Conservation (phyloP, 2,329 filamentous ascomycete genomes). For the Pseudocercospora eumusae region DNA sequence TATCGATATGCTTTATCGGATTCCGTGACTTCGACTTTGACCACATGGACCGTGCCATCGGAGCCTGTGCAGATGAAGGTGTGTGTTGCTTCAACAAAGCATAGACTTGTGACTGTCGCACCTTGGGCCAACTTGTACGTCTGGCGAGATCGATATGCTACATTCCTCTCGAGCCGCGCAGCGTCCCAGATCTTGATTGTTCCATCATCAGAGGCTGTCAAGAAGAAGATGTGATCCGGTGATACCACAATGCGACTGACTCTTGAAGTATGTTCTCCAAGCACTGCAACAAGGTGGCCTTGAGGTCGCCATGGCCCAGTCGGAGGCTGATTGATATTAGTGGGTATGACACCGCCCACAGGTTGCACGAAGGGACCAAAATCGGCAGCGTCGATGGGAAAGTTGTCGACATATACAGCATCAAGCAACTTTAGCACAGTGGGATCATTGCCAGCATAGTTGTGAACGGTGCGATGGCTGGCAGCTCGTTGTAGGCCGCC, state of each 20-base stretch:
- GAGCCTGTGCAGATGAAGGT: slow-evolving; percentile 88
- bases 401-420: slow-evolving; percentile 73
- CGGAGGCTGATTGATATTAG: slow-evolving; percentile 38
- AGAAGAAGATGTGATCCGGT: slow-evolving; percentile 90
- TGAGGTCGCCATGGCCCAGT: slow-evolving; percentile 77
- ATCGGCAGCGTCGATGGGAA: slow-evolving; percentile 61
- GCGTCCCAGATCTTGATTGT: slow-evolving; percentile 93
- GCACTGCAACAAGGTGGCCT: slow-evolving; percentile 80
- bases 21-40: slow-evolving; percentile 72
- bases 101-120: slow-evolving; percentile 74
- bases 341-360: slow-evolving; percentile 52
- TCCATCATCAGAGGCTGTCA: slow-evolving; percentile 90
- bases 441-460: slow-evolving; percentile 76
- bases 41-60: slow-evolving; percentile 86
- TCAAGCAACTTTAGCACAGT: slow-evolving; percentile 68
- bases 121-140: slow-evolving; percentile 75
- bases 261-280: slow-evolving; percentile 81
- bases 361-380: slow-evolving; percentile 80
- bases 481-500: slow-evolving; percentile 22
- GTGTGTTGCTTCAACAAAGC: slow-evolving; percentile 91
- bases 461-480: slow-evolving; percentile 56
- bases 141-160: slow-evolving; percentile 81
- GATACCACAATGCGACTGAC: slow-evolving; percentile 80
- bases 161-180: slow-evolving; percentile 82
- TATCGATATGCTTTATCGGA: slow-evolving; percentile 66